Conservation (phyloP, 2,329 filamentous ascomycete genomes). For the Aspergillus pseudonomiae region DNA sequence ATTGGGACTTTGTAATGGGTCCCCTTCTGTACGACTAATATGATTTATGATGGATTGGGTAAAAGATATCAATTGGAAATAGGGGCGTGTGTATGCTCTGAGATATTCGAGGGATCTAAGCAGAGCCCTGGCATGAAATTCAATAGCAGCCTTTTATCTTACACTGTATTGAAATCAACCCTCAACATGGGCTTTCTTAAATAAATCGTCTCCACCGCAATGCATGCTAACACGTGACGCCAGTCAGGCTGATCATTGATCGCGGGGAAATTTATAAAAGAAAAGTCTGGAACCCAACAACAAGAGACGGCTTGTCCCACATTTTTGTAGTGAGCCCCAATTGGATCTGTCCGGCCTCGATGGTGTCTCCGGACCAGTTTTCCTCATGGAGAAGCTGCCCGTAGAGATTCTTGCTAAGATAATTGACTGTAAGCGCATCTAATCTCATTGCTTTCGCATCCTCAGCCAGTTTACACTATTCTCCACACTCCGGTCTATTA, state of each 20-base stretch:
- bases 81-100: neutral
- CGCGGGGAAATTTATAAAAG: constrained; percentile 16
- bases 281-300: constrained; percentile 8
- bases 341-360: constrained; percentile 27
- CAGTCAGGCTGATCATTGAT: constrained; percentile 18
- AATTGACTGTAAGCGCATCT: constrained; percentile 57
- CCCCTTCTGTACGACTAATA: constrained; percentile 22
- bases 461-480: constrained; percentile 1
- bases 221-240: constrained; percentile 16
- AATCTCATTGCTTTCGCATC: constrained; percentile 12
- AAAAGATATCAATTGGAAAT: constrained; percentile 1
- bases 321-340: constrained; percentile 13
- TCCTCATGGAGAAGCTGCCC: constrained; percentile 59
- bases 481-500: constrained; percentile 18
- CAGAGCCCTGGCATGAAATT: neutral
- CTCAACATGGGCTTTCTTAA: neutral
- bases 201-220: neutral
- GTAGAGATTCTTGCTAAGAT: constrained; percentile 68
- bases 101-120: neutral
- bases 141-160: neutral
- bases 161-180: neutral
- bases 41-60: constrained; percentile 17
- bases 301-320: neutral
- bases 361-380: constrained; percentile 25
- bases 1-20: neutral